Base-by-base conservation (phyloP, 2,329 filamentous ascomycete species). In the Aspergillus unguis region DNA sequence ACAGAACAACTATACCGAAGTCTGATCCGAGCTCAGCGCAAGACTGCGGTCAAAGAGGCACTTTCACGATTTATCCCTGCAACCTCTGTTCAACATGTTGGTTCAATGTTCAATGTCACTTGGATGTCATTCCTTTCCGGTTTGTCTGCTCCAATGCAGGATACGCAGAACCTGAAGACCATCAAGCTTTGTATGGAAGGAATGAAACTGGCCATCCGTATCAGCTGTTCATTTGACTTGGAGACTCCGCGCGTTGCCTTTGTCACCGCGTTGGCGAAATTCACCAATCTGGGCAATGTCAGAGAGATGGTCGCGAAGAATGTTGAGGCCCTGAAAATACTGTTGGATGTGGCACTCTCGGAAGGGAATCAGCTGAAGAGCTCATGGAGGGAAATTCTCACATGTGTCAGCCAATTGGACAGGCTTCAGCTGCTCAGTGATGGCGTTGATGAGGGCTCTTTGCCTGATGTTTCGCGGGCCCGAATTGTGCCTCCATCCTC, bases 71-170 rank as follows among this genome's bases (percentile, higher is more conserved):
- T 94, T 71, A 95, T 99, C 50, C 88, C 90, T 1, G 94, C 94
- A 3, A 94, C 90, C 1, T 97, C 92, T 0, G 92, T 90, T 69
- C 92, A 90, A 63, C 94, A 99, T 69, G 88, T 96, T 45, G 94
- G 94, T 0, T 91, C 94, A 0, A 99, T 99, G 94, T 97, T 99
- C 66, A 92, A 96, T 64, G 91, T 96, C 26, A 95, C 91, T 0
- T 99, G 94, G 94, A 99, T 97, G 92, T 96, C 92, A 7, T 95
- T 96, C 71, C 87, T 99, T 65, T 97, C 92, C 4, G 92, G 92
- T 0, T 80, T 99, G 27, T 96, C 92, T 1, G 92, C 89, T 46
- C 89, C 95, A 61, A 92, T 94, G 69, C 94, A 97, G 63, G 92
- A 96, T 66, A 88, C 90, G 0, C 89, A 95, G 61, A 96, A 96